These are phyloP conservation scores for Przewalskia tangutica DNA, from an alignment of 257 asterid species.

Conservation along the genomic window DNA sequence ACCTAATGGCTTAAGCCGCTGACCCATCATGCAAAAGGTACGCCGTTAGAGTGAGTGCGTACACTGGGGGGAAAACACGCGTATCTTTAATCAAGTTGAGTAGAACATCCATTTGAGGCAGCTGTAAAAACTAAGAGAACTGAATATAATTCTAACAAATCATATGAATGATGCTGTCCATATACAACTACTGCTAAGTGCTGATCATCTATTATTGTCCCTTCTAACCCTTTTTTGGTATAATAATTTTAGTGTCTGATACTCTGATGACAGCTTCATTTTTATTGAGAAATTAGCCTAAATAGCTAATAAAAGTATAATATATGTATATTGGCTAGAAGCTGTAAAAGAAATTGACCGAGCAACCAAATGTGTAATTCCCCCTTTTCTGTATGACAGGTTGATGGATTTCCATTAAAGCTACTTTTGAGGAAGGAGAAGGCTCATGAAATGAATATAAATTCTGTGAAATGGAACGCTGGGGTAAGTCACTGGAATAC, in stretches of 20 bases:
- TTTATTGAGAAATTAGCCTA: too few relatives aligned
- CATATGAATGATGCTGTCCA: neutral
- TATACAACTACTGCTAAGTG: neutral
- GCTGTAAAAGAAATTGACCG: too few relatives aligned
- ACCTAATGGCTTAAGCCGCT: too few relatives aligned
- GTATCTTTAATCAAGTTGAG: neutral
- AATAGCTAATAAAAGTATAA: too few relatives aligned
- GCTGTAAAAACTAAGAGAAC: neutral
- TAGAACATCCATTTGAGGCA: neutral
- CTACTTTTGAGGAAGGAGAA: conserved; percentile 66
- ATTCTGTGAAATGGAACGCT: conserved; percentile 73
- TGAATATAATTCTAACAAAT: neutral
- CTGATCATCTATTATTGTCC: neutral
- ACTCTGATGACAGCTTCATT: conserved; percentile 4
- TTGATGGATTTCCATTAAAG: conserved; percentile 52
- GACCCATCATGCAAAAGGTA: too few relatives aligned
- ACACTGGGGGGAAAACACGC: neutral
- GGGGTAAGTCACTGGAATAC: conserved; percentile 32
- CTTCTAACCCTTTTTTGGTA: neutral
- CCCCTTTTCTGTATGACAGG: too few relatives aligned
- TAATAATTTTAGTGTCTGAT: neutral
- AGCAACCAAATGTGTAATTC: too few relatives aligned
- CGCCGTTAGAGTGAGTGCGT: too few relatives aligned
- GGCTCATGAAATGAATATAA: conserved; percentile 91
- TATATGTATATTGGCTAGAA: too few relatives aligned